phyloP scores from a whole-genome alignment of 805 yeast genomes.

The Wickerhamomyces bovis region DNA sequence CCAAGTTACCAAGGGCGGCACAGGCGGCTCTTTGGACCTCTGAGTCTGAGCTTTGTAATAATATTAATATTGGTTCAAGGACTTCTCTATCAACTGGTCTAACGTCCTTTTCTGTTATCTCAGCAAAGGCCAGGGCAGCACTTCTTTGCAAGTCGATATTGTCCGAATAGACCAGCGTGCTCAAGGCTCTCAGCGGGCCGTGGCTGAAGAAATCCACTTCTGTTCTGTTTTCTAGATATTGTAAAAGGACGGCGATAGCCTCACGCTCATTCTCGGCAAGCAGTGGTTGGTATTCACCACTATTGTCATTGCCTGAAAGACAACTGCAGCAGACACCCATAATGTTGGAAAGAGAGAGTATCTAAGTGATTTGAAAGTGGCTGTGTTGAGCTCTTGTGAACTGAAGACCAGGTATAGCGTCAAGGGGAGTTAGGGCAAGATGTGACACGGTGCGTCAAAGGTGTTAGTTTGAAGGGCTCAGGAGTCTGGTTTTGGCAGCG shows the following conservation, averaged over 20 bases:
- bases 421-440: not conserved
- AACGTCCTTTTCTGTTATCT: conserved; percentile 94
- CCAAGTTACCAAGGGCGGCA: conserved; percentile 97
- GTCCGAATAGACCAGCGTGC: conserved; percentile 90
- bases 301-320: conserved; percentile 2
- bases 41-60: conserved; percentile 80
- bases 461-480: not conserved
- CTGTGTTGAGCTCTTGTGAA: not conserved
- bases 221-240: conserved; percentile 79
- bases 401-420: not conserved
- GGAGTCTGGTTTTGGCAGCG: not conserved
- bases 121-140: conserved; percentile 98
- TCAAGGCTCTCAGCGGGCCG: conserved; percentile 75
- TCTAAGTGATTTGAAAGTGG: not conserved
- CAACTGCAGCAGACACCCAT: conserved; percentile 22
- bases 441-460: not conserved
- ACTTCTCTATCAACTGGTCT: conserved; percentile 87
- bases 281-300: conserved; percentile 60
- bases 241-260: conserved; percentile 86
- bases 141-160: conserved; percentile 92
- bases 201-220: conserved; percentile 91
- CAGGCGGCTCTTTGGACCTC: conserved; percentile 99
- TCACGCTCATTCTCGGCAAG: conserved; percentile 95
- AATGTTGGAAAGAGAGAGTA: not conserved
- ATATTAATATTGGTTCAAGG: conserved; percentile 84